Conservation (phyloP, 2,329 filamentous ascomycete genomes). For the Aspergillus texensis region DNA sequence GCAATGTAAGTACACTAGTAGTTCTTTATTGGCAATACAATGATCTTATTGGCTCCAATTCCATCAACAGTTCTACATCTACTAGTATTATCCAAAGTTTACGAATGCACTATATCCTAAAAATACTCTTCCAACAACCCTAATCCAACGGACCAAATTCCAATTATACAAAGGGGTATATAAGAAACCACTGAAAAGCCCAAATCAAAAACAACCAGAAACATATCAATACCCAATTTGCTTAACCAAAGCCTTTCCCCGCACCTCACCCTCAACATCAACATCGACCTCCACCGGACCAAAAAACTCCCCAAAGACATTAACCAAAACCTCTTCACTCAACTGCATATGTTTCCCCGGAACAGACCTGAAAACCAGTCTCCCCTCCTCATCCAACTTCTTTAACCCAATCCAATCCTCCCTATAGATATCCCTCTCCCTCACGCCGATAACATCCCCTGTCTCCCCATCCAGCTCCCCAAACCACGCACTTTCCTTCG, state of each 20-base stretch:
- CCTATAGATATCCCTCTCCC: slow-evolving; percentile 72
- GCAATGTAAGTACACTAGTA: background rate
- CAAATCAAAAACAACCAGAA: background rate
- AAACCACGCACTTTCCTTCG: slow-evolving; percentile 91
- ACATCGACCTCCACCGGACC: slow-evolving; percentile 29
- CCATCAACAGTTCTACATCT: background rate
- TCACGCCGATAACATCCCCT: slow-evolving; percentile 65
- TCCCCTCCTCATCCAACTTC: slow-evolving; percentile 75
- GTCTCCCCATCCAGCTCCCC: slow-evolving; percentile 74
- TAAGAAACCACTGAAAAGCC: background rate
- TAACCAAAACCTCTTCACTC: slow-evolving; percentile 64
- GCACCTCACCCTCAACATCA: background rate
- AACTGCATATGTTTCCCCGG: slow-evolving; percentile 85
- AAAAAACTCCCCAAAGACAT: slow-evolving; percentile 62
- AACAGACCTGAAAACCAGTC: slow-evolving; percentile 71
- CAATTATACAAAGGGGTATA: slow-evolving; percentile 1
- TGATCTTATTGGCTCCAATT: background rate
- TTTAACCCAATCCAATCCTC: slow-evolving; percentile 94
- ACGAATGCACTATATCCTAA: background rate
- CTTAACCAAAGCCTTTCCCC: slow-evolving; percentile 16
- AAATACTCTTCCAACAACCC: background rate
- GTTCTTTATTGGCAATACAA: background rate
- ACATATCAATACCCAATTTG: slow-evolving; percentile 16
- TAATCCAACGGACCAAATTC: background rate
- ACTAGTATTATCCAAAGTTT: background rate